These are phyloP conservation scores for Epicoccum sorghinum DNA, from an alignment of 2,329 filamentous ascomycete species.

Conservation along the genomic window DNA sequence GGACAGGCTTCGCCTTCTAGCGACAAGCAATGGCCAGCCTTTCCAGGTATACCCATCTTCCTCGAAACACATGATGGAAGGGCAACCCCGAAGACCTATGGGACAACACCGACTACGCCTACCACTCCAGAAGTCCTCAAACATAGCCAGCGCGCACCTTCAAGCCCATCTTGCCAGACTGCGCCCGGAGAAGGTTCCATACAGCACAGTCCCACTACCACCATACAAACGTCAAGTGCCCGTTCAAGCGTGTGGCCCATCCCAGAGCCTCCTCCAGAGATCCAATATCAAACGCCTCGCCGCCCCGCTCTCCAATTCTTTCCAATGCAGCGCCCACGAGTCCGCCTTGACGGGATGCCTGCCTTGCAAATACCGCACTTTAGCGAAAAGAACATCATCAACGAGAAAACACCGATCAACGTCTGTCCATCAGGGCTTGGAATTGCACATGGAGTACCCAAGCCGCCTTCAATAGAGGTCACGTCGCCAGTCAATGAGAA, in stretches of 20 bases:
- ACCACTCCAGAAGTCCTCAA: slow-evolving; percentile 24
- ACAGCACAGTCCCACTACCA: slow-evolving; percentile 23
- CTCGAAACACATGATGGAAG: slow-evolving; percentile 28
- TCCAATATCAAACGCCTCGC: slow-evolving; percentile 6
- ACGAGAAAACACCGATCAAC: slow-evolving; percentile 19
- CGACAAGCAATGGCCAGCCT: slow-evolving; percentile 27
- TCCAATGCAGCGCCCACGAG: slow-evolving; percentile 15
- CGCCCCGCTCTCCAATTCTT: slow-evolving; percentile 28
- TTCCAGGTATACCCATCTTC: slow-evolving; percentile 34
- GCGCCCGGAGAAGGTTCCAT: not conserved
- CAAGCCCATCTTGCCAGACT: not conserved
- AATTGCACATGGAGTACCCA: slow-evolving; percentile 1
- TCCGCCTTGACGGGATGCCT: slow-evolving; percentile 17
- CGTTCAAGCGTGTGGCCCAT: slow-evolving; percentile 29
- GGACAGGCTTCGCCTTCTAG: slow-evolving; percentile 6
- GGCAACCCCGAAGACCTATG: slow-evolving; percentile 21
- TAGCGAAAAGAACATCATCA: slow-evolving; percentile 10
- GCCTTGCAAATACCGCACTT: slow-evolving; percentile 15
- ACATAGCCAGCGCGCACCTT: not conserved
- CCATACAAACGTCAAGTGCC: slow-evolving; percentile 26
- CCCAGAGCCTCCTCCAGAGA: slow-evolving; percentile 26
- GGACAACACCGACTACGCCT: slow-evolving; percentile 29
- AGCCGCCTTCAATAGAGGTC: slow-evolving; percentile 19
- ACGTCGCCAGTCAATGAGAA: slow-evolving; percentile 14
- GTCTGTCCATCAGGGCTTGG: slow-evolving; percentile 7